Conservation (phyloP, 1,139 yeast species). For the Geotrichum klebahnii region DNA sequence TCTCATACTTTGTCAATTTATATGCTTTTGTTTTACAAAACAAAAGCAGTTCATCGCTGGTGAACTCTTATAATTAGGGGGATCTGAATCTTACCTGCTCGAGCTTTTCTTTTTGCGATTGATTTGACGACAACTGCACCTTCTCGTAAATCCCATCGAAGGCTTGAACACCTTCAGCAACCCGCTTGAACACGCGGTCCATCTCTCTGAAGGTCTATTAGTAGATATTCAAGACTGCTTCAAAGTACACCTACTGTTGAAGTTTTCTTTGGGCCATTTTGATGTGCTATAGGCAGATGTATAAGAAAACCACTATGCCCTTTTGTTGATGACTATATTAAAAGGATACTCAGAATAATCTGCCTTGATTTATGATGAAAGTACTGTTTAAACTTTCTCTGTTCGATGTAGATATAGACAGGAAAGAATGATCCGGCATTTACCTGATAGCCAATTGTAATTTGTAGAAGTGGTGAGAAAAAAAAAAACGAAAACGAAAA, state of each 20-base stretch:
- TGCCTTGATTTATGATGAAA: neutral
- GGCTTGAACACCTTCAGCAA: slow-evolving; percentile 83
- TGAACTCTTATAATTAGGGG: neutral
- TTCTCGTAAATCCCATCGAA: slow-evolving; percentile 88
- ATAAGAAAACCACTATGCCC: neutral
- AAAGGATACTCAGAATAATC: neutral
- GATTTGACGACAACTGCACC: slow-evolving; percentile 73
- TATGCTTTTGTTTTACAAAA: too few species aligned
- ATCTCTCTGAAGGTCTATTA: slow-evolving; percentile 52
- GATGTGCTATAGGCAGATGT: neutral
- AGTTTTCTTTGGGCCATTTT: slow-evolving; percentile 63
- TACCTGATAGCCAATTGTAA: slow-evolving; percentile 7
- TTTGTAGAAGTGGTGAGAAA: slow-evolving; percentile 3
- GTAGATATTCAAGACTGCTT: neutral
- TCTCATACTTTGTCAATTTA: too few species aligned
- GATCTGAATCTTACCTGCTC: slow-evolving; percentile 42
- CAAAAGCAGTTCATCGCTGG: too few species aligned
- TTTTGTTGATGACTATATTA: neutral
- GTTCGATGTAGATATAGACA: neutral
- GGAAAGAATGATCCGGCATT: neutral
- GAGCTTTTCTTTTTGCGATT: slow-evolving; percentile 87
- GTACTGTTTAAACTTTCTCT: neutral
- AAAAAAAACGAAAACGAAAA: neutral
- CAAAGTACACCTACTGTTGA: slow-evolving; percentile 47
- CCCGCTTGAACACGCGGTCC: slow-evolving; percentile 92